Evolutionary conservation across 768 basidiomycete genomes (phyloP), one percentile per base, ranked within the genome.

Genomic region (Postia placenta): DNA sequence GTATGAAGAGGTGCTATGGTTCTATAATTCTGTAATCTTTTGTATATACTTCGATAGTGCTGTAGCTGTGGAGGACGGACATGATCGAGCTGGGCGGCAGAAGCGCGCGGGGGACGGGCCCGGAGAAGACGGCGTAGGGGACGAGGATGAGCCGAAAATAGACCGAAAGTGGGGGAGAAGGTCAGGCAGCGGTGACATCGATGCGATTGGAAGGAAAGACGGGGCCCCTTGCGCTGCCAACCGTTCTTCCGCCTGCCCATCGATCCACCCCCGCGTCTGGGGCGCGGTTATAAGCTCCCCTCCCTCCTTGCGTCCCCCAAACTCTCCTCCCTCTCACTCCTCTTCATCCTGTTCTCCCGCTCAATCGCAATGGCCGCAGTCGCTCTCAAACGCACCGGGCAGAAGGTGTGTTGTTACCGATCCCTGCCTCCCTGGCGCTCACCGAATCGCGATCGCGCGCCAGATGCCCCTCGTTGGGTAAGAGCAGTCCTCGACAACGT

Each of bases 391-490:
- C 69, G 80, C 56, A 85, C 81, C 39, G 76, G 73, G 15, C 74
- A 76, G 52, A 78, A 82, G 76, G 84, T 75, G 49, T 19, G 63
- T 42, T 20, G 33, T 20, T n/a, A 45, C 33, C 39, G 38, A 33
- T 4, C 40, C 26, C 26, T 39, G n/a, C 11, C 5, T 47, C 12
- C 30, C 14, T 35, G 17, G 19, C 46, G 46, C 46, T 38, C 35
- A 38, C 39, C 5, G 17, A 17, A 23, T 37, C 46, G 28, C 22
- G 46, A 35, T 12, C 37, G 45, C 36, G 11, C 35, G 15, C 15
- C 35, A 86, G 83, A 86, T 86, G 83, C 83, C 83, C 60, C 65
- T 80, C 39, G 76, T 85, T 45, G 83, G 83, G 83, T 85, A 60
- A 72, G 77, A 24, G 25, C 28, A 45, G 36, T 42, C n/a, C 23